phyloP scores from a whole-genome alignment of 345 rosid genomes.

The Acer negundo region DNA sequence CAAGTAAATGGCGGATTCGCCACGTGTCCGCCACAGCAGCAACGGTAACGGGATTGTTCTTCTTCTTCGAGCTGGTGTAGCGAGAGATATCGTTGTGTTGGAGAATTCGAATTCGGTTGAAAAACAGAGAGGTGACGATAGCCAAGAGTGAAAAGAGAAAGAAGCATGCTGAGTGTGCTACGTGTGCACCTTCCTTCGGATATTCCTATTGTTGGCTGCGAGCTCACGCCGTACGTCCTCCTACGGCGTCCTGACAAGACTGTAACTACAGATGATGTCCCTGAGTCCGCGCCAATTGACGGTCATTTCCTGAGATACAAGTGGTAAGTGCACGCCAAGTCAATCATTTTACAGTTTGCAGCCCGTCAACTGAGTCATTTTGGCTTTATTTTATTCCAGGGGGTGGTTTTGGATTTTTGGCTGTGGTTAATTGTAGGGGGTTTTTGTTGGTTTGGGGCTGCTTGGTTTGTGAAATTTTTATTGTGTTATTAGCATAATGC shows the following conservation, averaged over 20 bases:
- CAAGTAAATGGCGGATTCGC: slow-evolving; percentile 73
- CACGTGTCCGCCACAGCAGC: slow-evolving; percentile 42
- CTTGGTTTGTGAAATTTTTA: not conserved
- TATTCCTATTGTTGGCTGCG: slow-evolving; percentile 97
- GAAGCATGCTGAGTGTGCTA: slow-evolving; percentile 92
- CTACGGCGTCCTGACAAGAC: slow-evolving; percentile 71
- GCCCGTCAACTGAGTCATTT: slow-evolving; percentile 24
- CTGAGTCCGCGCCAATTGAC: slow-evolving; percentile 79
- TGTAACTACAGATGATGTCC: slow-evolving; percentile 66
- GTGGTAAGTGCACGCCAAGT: slow-evolving; percentile 56
- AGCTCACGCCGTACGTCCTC: slow-evolving; percentile 90
- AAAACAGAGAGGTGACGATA: slow-evolving; percentile 37
- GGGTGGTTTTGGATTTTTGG: not conserved
- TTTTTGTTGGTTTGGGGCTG: not conserved
- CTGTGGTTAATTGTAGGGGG: too few species aligned
- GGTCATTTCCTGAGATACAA: slow-evolving; percentile 86
- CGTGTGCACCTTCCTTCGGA: slow-evolving; percentile 97
- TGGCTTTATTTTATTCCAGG: too few species aligned
- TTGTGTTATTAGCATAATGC: not conserved
- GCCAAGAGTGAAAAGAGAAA: slow-evolving; percentile 32
- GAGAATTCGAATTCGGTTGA: slow-evolving; percentile 23
- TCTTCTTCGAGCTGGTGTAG: not conserved
- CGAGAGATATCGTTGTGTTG: slow-evolving; percentile 20
- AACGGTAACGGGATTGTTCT: not conserved
- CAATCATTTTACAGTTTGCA: not conserved